Conservation (phyloP, 208 protist genomes). For the Acanthamoeba rhysodes region DNA sequence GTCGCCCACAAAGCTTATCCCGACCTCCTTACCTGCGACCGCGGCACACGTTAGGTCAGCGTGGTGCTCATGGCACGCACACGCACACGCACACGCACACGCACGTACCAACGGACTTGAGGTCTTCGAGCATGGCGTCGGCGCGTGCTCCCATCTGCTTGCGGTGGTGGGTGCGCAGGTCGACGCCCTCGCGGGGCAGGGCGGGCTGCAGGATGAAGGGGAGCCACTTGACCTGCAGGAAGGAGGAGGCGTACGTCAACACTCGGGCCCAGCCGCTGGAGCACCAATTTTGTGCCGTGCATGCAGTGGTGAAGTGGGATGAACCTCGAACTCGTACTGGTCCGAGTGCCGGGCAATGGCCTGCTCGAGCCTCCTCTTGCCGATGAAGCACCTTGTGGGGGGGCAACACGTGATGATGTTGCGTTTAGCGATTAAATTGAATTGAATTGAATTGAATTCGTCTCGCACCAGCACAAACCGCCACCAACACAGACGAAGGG, state of each 20-base stretch:
- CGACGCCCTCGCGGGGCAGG: slow-evolving; percentile 14
- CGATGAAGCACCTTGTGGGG: slow-evolving; percentile 27
- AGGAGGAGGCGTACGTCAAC: no score
- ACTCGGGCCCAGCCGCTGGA: no score
- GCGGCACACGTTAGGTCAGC: background rate
- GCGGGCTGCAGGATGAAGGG: slow-evolving; percentile 9
- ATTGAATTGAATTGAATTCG: no score
- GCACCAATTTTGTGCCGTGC: no score
- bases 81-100: background rate
- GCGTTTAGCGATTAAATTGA: background rate
- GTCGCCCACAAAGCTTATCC: background rate
- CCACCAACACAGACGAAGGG: no score
- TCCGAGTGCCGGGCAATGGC: slow-evolving; percentile 19
- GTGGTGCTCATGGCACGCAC: background rate
- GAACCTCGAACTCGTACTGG: background rate
- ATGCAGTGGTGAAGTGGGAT: no score
- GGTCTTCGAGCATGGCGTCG: background rate
- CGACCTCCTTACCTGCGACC: background rate
- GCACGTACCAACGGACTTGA: background rate
- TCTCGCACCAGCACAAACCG: no score
- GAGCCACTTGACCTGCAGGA: slow-evolving; percentile 24
- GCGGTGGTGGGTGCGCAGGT: slow-evolving; percentile 12
- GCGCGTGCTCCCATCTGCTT: background rate
- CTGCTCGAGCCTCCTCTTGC: slow-evolving; percentile 44
- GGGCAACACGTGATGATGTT: no score